phyloP scores from a whole-genome alignment of 257 asterid genomes.

The Cinchona pubescens region DNA sequence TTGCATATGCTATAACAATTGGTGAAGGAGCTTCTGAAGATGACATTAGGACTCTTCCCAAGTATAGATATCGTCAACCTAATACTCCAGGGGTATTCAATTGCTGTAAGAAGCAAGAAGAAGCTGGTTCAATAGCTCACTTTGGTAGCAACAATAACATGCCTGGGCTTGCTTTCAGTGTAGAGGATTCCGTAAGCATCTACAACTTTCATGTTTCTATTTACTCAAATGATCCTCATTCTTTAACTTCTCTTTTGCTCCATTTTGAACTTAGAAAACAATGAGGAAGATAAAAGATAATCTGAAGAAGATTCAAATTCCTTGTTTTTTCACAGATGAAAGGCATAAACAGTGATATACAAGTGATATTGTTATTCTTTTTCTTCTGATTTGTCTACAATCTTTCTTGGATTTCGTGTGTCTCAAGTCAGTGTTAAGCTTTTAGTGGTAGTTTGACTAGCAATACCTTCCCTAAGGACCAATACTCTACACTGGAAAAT shows the following conservation, averaged over 20 bases:
- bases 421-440: not conserved
- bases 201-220: conserved; percentile 6
- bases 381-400: not conserved
- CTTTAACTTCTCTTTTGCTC: conserved; percentile 1
- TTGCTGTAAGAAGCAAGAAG: conserved; percentile 33
- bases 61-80: conserved; percentile 50
- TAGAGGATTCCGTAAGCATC: conserved; percentile 77
- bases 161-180: conserved; percentile 53
- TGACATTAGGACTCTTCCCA: conserved; percentile 73
- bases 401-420: not conserved
- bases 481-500: not conserved
- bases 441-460: not conserved
- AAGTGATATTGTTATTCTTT: not conserved
- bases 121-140: conserved; percentile 24
- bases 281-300: not conserved
- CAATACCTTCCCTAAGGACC: not conserved
- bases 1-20: conserved; percentile 74
- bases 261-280: not conserved
- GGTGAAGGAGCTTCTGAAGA: conserved; percentile 78
- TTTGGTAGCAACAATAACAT: conserved; percentile 26
- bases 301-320: not conserved
- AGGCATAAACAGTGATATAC: not conserved
- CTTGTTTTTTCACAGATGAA: not conserved
- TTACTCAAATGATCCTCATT: not conserved
- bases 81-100: conserved; percentile 16